phyloP scores from a whole-genome alignment of 1,139 yeast species.

The Lodderomyces jiufengensis region DNA sequence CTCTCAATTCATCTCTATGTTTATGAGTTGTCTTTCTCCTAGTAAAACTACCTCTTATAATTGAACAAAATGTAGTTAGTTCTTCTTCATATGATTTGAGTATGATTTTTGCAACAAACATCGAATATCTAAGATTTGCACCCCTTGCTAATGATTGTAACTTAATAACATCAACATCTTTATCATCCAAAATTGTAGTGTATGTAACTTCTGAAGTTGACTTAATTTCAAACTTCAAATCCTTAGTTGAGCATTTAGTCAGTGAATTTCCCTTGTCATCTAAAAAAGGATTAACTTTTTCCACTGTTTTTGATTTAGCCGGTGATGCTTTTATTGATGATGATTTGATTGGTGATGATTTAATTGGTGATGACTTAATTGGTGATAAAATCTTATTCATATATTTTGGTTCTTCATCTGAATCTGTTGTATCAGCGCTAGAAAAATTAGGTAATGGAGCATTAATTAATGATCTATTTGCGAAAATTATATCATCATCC shows the following conservation, averaged over 20 bases:
- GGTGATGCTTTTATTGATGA: no score
- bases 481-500: conserved; percentile 62
- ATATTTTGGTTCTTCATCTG: conserved; percentile 19
- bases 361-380: conserved; percentile 10
- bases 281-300: conserved; percentile 14
- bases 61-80: conserved; percentile 33
- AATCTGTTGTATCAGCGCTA: conserved; percentile 33
- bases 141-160: conserved; percentile 68
- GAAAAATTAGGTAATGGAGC: conserved; percentile 64
- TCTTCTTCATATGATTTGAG: conserved; percentile 52
- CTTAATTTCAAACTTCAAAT: conserved; percentile 2
- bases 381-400: conserved; percentile 21
- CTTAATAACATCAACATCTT: conserved; percentile 27
- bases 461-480: conserved; percentile 65
- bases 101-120: conserved; percentile 61
- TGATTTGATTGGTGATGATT: conserved; percentile 4
- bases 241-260: no score
- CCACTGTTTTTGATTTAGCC: conserved; percentile 6
- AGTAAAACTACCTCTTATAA: conserved; percentile 38
- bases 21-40: conserved; percentile 36
- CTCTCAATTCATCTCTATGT: conserved; percentile 33
- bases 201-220: conserved; percentile 10
- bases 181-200: conserved; percentile 25
- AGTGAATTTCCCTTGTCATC: conserved; percentile 1
- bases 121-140: conserved; percentile 55